Percentiles rank a stretch among this genome's conserved stretches.
phyloP scores from a whole-genome alignment of 2,329 filamentous ascomycete genomes.

The Dryadomyces sulphureus region DNA sequence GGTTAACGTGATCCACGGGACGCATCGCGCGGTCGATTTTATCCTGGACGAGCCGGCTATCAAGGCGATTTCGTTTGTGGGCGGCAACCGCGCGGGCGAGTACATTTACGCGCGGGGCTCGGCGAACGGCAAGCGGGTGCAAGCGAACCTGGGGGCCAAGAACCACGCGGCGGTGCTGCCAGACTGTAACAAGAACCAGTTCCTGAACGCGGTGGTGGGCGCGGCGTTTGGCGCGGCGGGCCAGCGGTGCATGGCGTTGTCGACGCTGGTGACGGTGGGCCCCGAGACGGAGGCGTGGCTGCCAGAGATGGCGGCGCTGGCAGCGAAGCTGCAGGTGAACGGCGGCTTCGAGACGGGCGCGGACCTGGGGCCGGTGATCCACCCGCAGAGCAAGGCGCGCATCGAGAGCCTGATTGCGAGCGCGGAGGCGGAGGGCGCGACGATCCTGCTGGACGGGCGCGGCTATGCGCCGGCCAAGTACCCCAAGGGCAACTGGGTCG shows the following conservation, averaged over 20 bases:
- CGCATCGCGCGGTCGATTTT: constrained; percentile 70
- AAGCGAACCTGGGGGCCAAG: constrained; percentile 79
- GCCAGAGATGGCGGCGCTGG: constrained; percentile 59
- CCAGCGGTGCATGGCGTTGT: constrained; percentile 77
- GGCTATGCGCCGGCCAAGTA: constrained; percentile 64
- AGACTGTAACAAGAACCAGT: constrained; percentile 83
- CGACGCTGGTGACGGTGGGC: constrained; percentile 69
- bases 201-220: constrained; percentile 69
- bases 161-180: constrained; percentile 76
- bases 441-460: constrained; percentile 67
- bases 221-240: constrained; percentile 76
- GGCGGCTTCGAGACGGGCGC: constrained; percentile 70
- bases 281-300: constrained; percentile 70
- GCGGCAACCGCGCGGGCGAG: constrained; percentile 75
- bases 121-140: constrained; percentile 75
- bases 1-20: constrained; percentile 69
- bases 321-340: constrained; percentile 58
- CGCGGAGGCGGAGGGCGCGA: constrained; percentile 68
- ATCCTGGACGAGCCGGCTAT: constrained; percentile 73
- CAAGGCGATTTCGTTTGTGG: constrained; percentile 78
- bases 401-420: constrained; percentile 64
- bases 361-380: constrained; percentile 72
- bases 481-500: constrained; percentile 74
- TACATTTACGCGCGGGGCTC: constrained; percentile 71
- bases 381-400: constrained; percentile 60